Percentiles rank a stretch among this genome's conserved stretches.
phyloP scores from a whole-genome alignment of 192 early-diverging fungal species.

The Entophlyctis luteolus region DNA sequence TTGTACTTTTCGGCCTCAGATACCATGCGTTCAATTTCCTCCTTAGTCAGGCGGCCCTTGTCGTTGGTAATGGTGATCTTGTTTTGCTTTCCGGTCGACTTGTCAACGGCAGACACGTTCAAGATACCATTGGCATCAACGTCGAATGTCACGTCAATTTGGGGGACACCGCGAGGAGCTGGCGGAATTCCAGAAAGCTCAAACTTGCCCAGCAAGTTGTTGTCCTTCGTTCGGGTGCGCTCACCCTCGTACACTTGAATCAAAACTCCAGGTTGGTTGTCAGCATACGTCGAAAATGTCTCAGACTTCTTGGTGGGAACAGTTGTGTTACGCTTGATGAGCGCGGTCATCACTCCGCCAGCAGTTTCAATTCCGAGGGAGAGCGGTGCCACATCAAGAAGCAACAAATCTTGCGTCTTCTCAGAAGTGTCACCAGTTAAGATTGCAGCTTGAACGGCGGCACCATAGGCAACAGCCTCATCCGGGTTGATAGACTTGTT shows the following conservation, averaged over 20 bases:
- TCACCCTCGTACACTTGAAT: conserved; percentile 99
- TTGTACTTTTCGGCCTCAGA: conserved; percentile 90
- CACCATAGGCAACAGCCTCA: conserved; percentile 98
- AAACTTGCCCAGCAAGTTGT: conserved; percentile 98
- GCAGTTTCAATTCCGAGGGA: conserved; percentile 98
- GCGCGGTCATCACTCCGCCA: conserved; percentile 95
- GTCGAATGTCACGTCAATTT: conserved; percentile 96
- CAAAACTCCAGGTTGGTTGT: conserved; percentile 97
- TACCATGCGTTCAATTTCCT: conserved; percentile 98
- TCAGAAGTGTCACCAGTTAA: conserved; percentile 93
- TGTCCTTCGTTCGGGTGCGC: conserved; percentile 94
- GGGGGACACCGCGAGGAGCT: conserved; percentile 93
- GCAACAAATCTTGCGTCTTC: conserved; percentile 91
- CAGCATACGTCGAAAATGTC: conserved; percentile 95
- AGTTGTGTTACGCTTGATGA: conserved; percentile 97
- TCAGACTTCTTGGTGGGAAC: conserved; percentile 98
- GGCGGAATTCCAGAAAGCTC: conserved; percentile 95
- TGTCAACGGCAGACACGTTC: conserved; percentile 87
- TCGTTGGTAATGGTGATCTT: conserved; percentile 99
- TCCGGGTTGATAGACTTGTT: conserved; percentile 99
- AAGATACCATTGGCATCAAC: conserved; percentile 96
- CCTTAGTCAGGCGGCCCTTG: conserved; percentile 96
- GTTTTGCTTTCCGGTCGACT: conserved; percentile 89
- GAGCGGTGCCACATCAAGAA: conserved; percentile 94
- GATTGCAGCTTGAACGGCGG: conserved; percentile 96